Evolutionary conservation across 192 early-diverging fungal genomes (phyloP).

Genomic region (Backusella mclennaniae): DNA sequence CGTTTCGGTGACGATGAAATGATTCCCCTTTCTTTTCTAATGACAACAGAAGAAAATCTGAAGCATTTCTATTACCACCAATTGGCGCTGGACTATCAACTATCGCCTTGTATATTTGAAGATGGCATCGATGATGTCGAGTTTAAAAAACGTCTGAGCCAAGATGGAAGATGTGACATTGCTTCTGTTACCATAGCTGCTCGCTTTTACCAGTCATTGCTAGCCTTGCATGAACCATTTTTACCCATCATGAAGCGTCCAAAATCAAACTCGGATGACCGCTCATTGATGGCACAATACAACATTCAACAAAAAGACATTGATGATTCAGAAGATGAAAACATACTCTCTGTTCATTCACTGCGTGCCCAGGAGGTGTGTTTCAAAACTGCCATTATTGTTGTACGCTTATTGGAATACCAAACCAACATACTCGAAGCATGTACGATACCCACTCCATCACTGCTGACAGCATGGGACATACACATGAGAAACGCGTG

Average conservation of each 20-base stretch:
- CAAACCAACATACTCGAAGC: constrained; percentile 4
- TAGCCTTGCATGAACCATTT: constrained; percentile 18
- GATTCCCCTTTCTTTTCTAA: constrained; percentile 13
- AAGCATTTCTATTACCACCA: constrained; percentile 16
- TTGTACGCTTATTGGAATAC: constrained; percentile 18
- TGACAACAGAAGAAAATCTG: constrained; percentile 8
- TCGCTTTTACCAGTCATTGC: constrained; percentile 3
- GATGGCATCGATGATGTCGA: constrained; percentile 10
- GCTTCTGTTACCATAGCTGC: constrained; percentile 9
- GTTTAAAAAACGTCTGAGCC: not conserved
- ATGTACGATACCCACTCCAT: constrained; percentile 16
- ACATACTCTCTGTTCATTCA: not conserved
- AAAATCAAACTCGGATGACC: not conserved
- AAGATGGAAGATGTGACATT: constrained; percentile 12
- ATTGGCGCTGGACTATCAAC: constrained; percentile 9
- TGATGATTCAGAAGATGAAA: not conserved
- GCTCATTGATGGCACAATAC: not conserved
- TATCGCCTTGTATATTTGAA: constrained; percentile 21
- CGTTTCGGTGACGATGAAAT: constrained; percentile 11
- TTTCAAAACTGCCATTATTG: constrained; percentile 7
- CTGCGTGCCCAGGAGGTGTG: constrained; percentile 23
- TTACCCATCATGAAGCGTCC: constrained; percentile 3
- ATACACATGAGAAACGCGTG: constrained; percentile 17
- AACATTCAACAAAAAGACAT: not conserved
- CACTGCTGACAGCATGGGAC: constrained; percentile 19